These are phyloP conservation scores for Leishmania martiniquensis DNA, from an alignment of 208 protist genomes.

Conservation along the genomic window DNA sequence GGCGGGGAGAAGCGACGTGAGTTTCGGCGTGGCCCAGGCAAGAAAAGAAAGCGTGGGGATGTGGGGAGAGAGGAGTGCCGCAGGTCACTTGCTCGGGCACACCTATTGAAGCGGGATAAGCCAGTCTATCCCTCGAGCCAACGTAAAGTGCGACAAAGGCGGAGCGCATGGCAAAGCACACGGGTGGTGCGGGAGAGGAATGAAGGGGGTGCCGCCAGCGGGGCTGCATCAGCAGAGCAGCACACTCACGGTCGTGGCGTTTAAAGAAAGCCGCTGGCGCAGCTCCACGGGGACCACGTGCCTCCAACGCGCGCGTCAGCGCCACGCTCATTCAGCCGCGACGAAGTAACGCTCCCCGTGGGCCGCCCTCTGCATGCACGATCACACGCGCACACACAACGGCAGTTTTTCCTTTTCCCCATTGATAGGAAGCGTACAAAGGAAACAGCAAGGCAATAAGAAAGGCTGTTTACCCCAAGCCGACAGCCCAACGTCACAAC, in stretches of 20 bases:
- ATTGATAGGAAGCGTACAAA: background rate
- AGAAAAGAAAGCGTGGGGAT: background rate
- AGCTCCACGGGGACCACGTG: background rate
- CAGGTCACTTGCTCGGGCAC: too few relatives aligned
- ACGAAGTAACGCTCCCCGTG: too few relatives aligned
- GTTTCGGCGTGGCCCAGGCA: background rate
- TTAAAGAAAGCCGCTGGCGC: background rate
- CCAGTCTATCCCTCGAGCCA: background rate
- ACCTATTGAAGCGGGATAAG: background rate
- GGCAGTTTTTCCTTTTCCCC: background rate
- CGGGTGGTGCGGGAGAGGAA: background rate
- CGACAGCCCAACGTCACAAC: background rate
- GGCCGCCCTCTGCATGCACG: background rate
- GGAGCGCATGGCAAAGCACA: background rate
- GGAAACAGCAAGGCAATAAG: background rate
- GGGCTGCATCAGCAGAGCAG: background rate
- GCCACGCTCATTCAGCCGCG: too few relatives aligned
- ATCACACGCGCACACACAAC: background rate
- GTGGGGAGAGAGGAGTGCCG: too few relatives aligned
- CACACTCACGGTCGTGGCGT: background rate
- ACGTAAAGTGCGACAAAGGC: background rate
- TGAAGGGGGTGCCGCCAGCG: background rate
- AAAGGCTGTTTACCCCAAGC: background rate
- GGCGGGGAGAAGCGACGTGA: background rate
- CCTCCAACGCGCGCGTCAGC: background rate